Evolutionary conservation across 2,329 filamentous ascomycete species (phyloP), one percentile per base, ranked within the genome.

Genomic region (Colletotrichum chlorophyti): DNA sequence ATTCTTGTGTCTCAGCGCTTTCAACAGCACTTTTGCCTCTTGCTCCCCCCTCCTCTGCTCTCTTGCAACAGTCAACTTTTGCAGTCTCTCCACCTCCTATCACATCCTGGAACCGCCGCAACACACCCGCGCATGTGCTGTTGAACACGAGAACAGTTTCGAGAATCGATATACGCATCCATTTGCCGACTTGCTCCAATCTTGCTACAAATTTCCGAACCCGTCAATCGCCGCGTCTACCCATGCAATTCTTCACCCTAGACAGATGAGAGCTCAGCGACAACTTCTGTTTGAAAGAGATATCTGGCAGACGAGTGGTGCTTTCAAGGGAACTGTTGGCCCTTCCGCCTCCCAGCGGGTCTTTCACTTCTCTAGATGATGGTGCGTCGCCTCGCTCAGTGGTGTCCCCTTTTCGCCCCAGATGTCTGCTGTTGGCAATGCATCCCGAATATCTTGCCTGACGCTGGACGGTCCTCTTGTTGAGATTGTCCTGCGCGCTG

Each of bases 311-410:
- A 58, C 53, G 35, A 53, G 53, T 59, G 38, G 60, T 52, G 50
- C 40, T 50, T 62, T 38, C 60, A 58, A 66, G 68, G 67, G 64
- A 65, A 63, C 65, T 62, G 61, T 65, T 65, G 69, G 71, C 67
- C 68, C 66, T 67, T 63, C 68, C 68, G 73, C 72, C 70, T 72
- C 71, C 61, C 60, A 64, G 63, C 69, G 71, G 75, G 74, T 70
- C 69, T 65, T 65, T 61, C 65, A 66, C 65, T 72, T 68, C 70
- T 68, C 71, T 75, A 73, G 74, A 81, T 81, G 77, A 81, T 81
- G 79, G 79, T 81, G 72, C 69, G 79, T 80, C 38, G 45, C 47
- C 26, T 35, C 42, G 26, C 38, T 34, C 34, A 48, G n/a, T n/a
- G n/a, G n/a, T n/a, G n/a, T n/a, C n/a, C n/a, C n/a, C n/a, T n/a